Base-by-base conservation (phyloP, 768 basidiomycete species). In the Tricholoma sp. region DNA sequence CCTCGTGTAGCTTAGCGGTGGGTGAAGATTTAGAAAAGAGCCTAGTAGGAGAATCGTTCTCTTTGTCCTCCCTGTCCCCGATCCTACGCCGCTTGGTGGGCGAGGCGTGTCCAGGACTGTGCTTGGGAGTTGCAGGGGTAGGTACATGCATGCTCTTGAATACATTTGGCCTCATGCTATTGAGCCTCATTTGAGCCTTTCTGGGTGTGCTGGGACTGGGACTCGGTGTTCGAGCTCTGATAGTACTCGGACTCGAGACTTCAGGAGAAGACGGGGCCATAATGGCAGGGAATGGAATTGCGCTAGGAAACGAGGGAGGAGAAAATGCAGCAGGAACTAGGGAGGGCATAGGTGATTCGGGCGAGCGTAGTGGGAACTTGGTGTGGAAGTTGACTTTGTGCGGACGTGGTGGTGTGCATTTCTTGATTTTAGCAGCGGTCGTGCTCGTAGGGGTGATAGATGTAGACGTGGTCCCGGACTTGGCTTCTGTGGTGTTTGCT, bases 51-150 rank as follows among this genome's bases (percentile, higher is more conserved):
- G 79, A 79, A 32, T 68, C 56, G 62, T 89, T 89, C 65, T 90
- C 88, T 69, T 89, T 89, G 66, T 85, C 69, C 0, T 63, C 61
- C 13, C 64, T 67, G 6, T 62, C 61, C 13, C 64, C 67, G 29
- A 68, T 52, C 58, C 71, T 67, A 52, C 74, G 71, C 57, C 76
- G 76, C 59, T 74, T 75, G 18, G 71, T 66, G 18, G 75, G 73
- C 31, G 68, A 60, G 20, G 51, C 47, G 10, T 47, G 47, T 20
- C 47, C 41, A 29, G 62, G 56, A 11, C 67, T 66, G 13, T 69
- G 66, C 55, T 63, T 68, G 1, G 77, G 75, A 1, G 75, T 73
- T 10, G 68, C 58, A 4, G 52, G 41, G 12, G 39, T 41, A 18
- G 47, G 29, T 31, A 32, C 29, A 31, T 32, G 47, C 29, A 49